Percentiles rank a stretch among this genome's conserved stretches.
Evolutionary conservation across 2,329 filamentous ascomycete species (phyloP).

Genomic region (Ophiocordyceps sinensis): DNA sequence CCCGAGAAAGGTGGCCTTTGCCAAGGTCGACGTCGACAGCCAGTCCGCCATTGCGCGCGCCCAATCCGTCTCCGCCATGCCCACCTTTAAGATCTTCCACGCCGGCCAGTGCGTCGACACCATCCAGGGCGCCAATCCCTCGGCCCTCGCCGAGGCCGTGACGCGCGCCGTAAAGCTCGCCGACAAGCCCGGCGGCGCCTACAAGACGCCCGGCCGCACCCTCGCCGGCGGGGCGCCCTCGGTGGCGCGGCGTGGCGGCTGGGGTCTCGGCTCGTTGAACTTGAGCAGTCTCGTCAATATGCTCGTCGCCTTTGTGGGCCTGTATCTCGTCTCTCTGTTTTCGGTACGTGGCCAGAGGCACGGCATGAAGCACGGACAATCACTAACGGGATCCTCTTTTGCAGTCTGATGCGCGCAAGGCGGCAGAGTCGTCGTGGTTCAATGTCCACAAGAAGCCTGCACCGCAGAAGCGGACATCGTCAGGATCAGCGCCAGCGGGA

Average conservation of each 20-base stretch:
- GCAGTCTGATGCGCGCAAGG: slow-evolving; percentile 46
- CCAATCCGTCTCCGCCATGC: slow-evolving; percentile 76
- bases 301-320: slow-evolving; percentile 39
- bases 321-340: slow-evolving; percentile 48
- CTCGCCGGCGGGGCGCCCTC: slow-evolving; percentile 28
- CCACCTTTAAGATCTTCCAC: slow-evolving; percentile 87
- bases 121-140: slow-evolving; percentile 67
- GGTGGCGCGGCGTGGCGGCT: slow-evolving; percentile 7
- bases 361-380: neutral
- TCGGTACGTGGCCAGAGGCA: slow-evolving; percentile 27
- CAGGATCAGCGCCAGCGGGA: slow-evolving; percentile 6
- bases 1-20: slow-evolving; percentile 72
- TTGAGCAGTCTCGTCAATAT: slow-evolving; percentile 30
- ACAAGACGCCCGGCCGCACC: slow-evolving; percentile 41
- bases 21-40: slow-evolving; percentile 80
- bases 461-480: slow-evolving; percentile 1
- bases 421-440: slow-evolving; percentile 44
- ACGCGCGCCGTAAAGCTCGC: slow-evolving; percentile 49
- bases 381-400: too few relatives aligned
- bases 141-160: slow-evolving; percentile 61
- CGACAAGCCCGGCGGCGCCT: slow-evolving; percentile 23
- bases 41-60: slow-evolving; percentile 63
- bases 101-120: slow-evolving; percentile 58
- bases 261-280: slow-evolving; percentile 6
- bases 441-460: slow-evolving; percentile 31